Evolutionary conservation across 1,284 basidiomycete genomes (phyloP).

Genomic region (Ganoderma lucidum): DNA sequence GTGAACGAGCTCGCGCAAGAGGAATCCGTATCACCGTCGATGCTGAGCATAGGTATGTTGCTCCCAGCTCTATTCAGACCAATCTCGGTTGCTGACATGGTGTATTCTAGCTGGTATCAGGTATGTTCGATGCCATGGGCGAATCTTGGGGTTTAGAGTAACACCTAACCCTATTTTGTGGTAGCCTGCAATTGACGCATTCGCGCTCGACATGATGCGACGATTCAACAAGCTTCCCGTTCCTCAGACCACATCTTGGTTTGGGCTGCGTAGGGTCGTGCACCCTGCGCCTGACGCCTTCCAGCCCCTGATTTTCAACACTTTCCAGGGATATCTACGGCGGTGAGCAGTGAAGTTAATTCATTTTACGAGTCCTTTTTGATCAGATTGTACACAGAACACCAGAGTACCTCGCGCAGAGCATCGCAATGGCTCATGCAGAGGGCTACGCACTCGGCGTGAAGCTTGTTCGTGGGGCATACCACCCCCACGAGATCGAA

Average conservation of each 20-base stretch:
- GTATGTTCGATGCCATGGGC: conserved; percentile 34
- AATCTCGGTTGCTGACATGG: neutral
- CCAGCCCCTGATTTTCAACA: conserved; percentile 80
- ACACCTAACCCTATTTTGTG: conserved; percentile 20
- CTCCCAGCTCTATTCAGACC: neutral
- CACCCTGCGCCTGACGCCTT: conserved; percentile 31
- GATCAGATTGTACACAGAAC: conserved; percentile 53
- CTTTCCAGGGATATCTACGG: conserved; percentile 87
- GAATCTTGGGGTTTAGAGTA: conserved; percentile 11
- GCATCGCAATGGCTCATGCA: conserved; percentile 71
- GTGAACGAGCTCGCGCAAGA: conserved; percentile 60
- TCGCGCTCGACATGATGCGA: conserved; percentile 75
- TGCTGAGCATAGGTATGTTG: conserved; percentile 76
- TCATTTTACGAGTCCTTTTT: neutral
- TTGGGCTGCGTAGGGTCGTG: conserved; percentile 11
- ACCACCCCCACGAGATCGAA: conserved; percentile 83
- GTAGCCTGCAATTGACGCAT: conserved; percentile 84
- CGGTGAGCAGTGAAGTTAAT: conserved; percentile 49
- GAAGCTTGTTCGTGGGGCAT: conserved; percentile 96
- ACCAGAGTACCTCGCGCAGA: conserved; percentile 72
- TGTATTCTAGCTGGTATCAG: conserved; percentile 70
- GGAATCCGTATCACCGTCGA: conserved; percentile 79
- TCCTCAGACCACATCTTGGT: conserved; percentile 37
- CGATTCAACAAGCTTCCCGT: conserved; percentile 71
- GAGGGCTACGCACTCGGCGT: conserved; percentile 86